phyloP scores from a whole-genome alignment of 2,329 filamentous ascomycete species.

The Coniochaeta ligniaria region DNA sequence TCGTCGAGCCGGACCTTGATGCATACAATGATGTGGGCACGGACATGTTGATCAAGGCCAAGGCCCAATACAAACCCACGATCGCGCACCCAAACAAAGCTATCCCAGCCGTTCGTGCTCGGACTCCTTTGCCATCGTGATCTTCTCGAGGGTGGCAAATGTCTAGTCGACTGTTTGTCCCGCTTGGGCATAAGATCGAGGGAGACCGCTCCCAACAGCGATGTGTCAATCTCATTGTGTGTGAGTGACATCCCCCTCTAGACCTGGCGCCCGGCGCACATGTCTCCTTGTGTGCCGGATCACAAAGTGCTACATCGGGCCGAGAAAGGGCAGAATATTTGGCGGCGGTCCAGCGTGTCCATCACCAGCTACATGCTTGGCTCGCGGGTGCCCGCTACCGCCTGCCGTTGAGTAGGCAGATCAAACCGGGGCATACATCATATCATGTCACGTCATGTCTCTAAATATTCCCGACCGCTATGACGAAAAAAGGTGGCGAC shows the following conservation, averaged over 20 bases:
- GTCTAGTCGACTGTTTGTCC: neutral
- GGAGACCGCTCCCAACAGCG: too few relatives aligned
- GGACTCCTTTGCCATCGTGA: neutral
- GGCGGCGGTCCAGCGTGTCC: too few relatives aligned
- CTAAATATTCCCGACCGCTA: neutral
- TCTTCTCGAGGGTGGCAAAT: neutral
- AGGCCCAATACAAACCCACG: neutral
- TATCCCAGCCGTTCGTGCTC: neutral
- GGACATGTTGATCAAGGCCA: neutral
- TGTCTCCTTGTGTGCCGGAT: neutral
- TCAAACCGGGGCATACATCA: neutral
- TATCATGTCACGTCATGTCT: neutral
- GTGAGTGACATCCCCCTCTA: neutral
- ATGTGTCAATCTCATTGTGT: neutral
- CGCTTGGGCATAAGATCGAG: too few relatives aligned
- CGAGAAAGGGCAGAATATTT: neutral
- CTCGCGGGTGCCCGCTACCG: neutral
- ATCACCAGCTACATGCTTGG: neutral
- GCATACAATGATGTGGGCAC: neutral
- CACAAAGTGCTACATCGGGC: neutral
- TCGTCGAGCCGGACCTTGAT: neutral
- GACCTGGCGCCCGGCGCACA: neutral
- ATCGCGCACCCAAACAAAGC: neutral
- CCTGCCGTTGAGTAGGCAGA: neutral
- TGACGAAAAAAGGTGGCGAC: neutral